Base-by-base conservation (phyloP, 495 filamentous ascomycete genomes). In the Penicillium soppii region DNA sequence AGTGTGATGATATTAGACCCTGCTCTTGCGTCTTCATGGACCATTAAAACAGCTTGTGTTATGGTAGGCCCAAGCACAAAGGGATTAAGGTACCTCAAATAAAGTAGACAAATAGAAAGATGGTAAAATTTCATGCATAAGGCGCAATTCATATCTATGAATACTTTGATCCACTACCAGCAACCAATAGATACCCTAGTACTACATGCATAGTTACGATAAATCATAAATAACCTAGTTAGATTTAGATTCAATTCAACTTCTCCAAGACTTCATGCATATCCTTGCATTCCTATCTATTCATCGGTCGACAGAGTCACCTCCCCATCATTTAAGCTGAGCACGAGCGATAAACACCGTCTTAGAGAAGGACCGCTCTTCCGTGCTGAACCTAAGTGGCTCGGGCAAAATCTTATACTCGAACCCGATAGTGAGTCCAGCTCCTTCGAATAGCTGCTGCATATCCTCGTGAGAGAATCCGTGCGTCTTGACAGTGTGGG, bases 391-490 rank as follows among this genome's bases (percentile, higher is more conserved):
- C 25, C 45, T 51, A 21, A 74, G 41, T 13, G 64, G 66, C 40
- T 68, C 56, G 0, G 66, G 56, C 16, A 76, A 20, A 4, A 71
- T 43, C 52, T 67, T 40, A 35, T 69, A 68, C 1, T 66, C 65
- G 50, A 84, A 81, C 1, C 70, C 70, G 30, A 52, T 53, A 1
- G 62, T 68, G 17, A 78, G 62, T 0, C 82, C 82, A 22, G 81
- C 81, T 8, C 63, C 59, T 33, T 75, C 69, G 47, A 79, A 85
- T 47, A 86, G 62, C 21, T 67, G 62, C 53, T 62, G 60, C 63
- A 86, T 79, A 42, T 77, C 67, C 6, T 74, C 70, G 48, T 72
- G 59, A 26, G 70, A 73, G 47, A 87, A 85, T 4, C 84, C 83
- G 58, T 86, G 81, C 43, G 77, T 77, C 39, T 73, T 73, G 17